Conservation (phyloP, 805 yeast species). For the Tetrapisispora nanseiensis region DNA sequence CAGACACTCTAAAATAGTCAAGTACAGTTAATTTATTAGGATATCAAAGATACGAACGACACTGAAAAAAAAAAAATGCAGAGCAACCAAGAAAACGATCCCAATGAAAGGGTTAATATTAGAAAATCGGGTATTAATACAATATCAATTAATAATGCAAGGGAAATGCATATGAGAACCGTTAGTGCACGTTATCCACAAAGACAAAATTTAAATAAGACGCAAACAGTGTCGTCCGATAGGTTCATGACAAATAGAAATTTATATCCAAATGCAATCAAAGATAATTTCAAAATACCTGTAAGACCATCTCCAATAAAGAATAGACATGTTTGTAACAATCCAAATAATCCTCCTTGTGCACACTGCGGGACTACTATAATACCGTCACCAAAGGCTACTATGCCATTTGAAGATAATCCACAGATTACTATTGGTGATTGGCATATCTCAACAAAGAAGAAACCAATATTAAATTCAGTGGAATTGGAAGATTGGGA, state of each 20-base stretch:
- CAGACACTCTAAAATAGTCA: too few species aligned
- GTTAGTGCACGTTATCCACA: constrained; percentile 28
- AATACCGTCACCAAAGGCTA: constrained; percentile 66
- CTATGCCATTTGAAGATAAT: constrained; percentile 49
- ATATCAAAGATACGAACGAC: neutral
- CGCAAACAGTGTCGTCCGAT: too few species aligned
- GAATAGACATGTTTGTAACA: constrained; percentile 21
- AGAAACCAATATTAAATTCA: constrained; percentile 69
- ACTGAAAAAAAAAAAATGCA: neutral
- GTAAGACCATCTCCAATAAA: constrained; percentile 1
- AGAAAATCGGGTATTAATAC: constrained; percentile 21
- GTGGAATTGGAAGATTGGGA: constrained; percentile 64
- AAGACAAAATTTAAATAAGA: too few species aligned
- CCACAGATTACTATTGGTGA: constrained; percentile 62
- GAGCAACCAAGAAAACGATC: neutral
- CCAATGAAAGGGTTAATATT: neutral
- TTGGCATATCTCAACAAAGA: constrained; percentile 67
- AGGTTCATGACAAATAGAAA: neutral
- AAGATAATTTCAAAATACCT: neutral
- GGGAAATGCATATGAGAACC: constrained; percentile 46
- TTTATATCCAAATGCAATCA: too few species aligned
- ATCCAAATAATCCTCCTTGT: constrained; percentile 40
- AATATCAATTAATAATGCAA: constrained; percentile 48
- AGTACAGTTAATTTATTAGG: too few species aligned
- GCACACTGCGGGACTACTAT: constrained; percentile 60